A percentile compares a stretch with the other conserved stretches of the same genome.
phyloP scores from a whole-genome alignment of 83 land plant species.

The Larix sibirica region DNA sequence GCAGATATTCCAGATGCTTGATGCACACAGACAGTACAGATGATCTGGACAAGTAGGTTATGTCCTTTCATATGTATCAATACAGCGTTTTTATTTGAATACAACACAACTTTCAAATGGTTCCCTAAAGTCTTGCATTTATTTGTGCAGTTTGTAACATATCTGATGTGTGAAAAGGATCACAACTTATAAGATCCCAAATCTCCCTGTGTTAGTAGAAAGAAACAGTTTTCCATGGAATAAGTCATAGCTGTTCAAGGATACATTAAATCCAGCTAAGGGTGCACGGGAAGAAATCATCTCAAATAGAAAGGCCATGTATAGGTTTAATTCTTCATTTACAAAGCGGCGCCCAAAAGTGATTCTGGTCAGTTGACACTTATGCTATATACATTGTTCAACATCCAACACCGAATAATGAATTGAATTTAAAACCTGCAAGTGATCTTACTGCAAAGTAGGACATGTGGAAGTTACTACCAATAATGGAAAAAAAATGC shows the following conservation, averaged over 20 bases:
- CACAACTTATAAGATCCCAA: constrained; percentile 86
- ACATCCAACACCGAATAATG: constrained; percentile 49
- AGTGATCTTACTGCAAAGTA: too few species aligned
- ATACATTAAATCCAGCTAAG: constrained; percentile 67
- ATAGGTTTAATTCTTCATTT: constrained; percentile 70
- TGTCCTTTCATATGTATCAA: background rate
- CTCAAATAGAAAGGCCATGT: constrained; percentile 85
- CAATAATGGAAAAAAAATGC: too few species aligned
- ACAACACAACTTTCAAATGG: background rate
- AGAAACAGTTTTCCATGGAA: constrained; percentile 96
- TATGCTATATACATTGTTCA: constrained; percentile 53
- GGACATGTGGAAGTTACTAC: too few species aligned
- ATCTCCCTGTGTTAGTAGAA: constrained; percentile 63
- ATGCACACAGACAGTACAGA: background rate
- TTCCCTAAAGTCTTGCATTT: background rate
- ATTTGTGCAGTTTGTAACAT: background rate
- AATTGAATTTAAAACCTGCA: too few species aligned
- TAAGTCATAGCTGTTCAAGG: constrained; percentile 83
- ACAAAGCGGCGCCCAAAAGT: constrained; percentile 75
- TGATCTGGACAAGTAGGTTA: background rate
- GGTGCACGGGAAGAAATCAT: constrained; percentile 69
- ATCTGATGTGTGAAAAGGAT: background rate
- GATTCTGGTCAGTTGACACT: constrained; percentile 75
- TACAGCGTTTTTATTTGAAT: background rate
- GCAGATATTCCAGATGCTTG: background rate